These are phyloP conservation scores for Orbilia oligospora DNA, from an alignment of 2,329 filamentous ascomycete genomes.

Conservation along the genomic window DNA sequence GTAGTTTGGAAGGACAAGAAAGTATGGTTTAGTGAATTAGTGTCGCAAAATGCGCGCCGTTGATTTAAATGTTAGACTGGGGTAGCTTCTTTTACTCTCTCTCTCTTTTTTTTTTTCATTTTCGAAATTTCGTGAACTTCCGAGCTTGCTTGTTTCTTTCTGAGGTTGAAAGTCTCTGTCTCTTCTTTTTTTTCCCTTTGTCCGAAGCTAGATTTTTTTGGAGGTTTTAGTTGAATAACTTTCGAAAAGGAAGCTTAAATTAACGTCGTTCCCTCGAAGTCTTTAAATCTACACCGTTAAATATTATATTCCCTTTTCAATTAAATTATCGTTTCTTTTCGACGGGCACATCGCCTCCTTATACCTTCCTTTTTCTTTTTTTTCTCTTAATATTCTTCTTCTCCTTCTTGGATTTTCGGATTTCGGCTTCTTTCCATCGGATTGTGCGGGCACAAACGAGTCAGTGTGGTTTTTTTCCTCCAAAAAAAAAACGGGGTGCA, in stretches of 20 bases:
- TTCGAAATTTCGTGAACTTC: slow-evolving; percentile 68
- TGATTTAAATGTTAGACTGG: slow-evolving; percentile 9
- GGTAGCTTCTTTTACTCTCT: slow-evolving; percentile 6
- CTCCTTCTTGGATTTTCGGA: neutral
- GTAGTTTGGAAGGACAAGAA: neutral
- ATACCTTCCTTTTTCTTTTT: neutral
- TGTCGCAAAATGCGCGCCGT: slow-evolving; percentile 8
- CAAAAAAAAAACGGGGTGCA: neutral
- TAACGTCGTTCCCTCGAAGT: slow-evolving; percentile 7
- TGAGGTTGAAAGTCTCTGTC: slow-evolving; percentile 64
- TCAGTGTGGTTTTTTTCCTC: slow-evolving; percentile 65
- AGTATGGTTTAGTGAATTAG: neutral
- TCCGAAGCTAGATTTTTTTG: slow-evolving; percentile 35
- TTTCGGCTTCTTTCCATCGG: slow-evolving; percentile 63
- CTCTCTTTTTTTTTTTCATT: neutral
- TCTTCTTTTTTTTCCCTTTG: slow-evolving; percentile 63
- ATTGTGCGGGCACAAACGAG: slow-evolving; percentile 58
- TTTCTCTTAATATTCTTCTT: neutral
- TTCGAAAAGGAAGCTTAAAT: slow-evolving; percentile 12
- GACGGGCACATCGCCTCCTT: too few species aligned
- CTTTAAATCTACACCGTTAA: neutral
- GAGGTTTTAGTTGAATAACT: neutral
- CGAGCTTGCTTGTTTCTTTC: too few species aligned
- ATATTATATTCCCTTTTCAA: slow-evolving; percentile 70
- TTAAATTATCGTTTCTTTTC: neutral